Base-by-base conservation (phyloP, 164 flowering plant genomes). In the Litsea cubeba region DNA sequence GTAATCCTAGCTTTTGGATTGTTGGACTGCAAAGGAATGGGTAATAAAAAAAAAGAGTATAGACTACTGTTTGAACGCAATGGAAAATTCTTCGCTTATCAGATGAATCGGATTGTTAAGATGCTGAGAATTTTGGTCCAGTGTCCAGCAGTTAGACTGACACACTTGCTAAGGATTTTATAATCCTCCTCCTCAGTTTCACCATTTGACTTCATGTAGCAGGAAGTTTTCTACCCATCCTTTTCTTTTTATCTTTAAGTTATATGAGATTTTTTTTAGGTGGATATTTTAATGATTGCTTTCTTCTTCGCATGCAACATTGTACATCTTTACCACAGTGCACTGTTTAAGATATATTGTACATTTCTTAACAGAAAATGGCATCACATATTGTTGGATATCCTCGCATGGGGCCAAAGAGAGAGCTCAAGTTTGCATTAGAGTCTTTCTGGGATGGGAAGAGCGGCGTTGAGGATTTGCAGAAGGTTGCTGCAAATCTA, bases 371-470 rank as follows among this genome's bases (percentile, higher is more conserved):
- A 54, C 88, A 90, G 91, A 73, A 69, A 80, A 91, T 90, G 94
- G 94, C 97, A 17, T 91, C 97, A 1, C 97, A 91, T 80, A 83
- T 91, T 81, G 94, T 90, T 78, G 95, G 95, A 69, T 90, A 90
- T 71, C 97, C 97, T 51, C 93, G 97, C 71, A 89, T 91, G 89
- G 97, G 97, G 50, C 94, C 97, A 25, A 88, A 91, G 88, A 91
- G 94, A 79, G 97, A 91, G 90, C 89, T 91, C 70, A 91, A 90
- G 77, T 91, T 91, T 74, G 97, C 97, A 10, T 80, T 91, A 82
- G 97, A 91, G 77, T 88, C 94, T 11, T 91, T 90, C 82, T 91
- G 97, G 97, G 97, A 91, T 88, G 87, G 87, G 28, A 91, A 90
- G 87, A 91, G 87, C 83, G 84, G 80, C 49, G 88, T 89, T 14